Evolutionary conservation across 169 alveolate genomes (phyloP).

Genomic region (Plasmodium berghei): DNA sequence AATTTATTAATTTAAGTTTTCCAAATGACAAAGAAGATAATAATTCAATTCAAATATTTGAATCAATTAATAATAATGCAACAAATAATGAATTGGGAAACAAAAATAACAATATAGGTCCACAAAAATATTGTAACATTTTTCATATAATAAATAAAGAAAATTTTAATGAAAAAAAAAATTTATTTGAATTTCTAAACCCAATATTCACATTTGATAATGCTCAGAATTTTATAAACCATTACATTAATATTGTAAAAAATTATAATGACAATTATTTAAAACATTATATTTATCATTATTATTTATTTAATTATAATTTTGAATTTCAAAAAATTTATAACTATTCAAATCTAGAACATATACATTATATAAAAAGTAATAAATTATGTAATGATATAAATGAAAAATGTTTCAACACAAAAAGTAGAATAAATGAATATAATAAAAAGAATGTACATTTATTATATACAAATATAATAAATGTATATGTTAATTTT

Average conservation of each 20-base stretch:
- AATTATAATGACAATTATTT: constrained; percentile 56
- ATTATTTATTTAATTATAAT: constrained; percentile 63
- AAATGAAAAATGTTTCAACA: not conserved
- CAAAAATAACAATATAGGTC: no score
- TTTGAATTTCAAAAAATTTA: constrained; percentile 51
- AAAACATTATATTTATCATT: constrained; percentile 66
- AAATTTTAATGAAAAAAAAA: constrained; percentile 43
- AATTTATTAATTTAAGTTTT: constrained; percentile 18
- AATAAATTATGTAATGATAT: not conserved
- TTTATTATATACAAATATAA: constrained; percentile 59
- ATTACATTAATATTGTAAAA: constrained; percentile 40
- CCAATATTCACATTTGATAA: constrained; percentile 54
- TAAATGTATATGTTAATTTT: constrained; percentile 46
- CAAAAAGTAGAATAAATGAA: not conserved
- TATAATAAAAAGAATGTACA: not conserved
- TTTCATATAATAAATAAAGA: constrained; percentile 21
- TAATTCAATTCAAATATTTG: not conserved
- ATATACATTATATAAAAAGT: constrained; percentile 61
- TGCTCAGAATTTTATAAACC: constrained; percentile 44
- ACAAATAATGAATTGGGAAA: not conserved
- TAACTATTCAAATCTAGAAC: constrained; percentile 48
- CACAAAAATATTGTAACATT: not conserved
- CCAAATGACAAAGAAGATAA: not conserved
- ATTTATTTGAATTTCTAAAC: constrained; percentile 48
- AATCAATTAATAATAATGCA: not conserved